phyloP scores from a whole-genome alignment of 495 filamentous ascomycete species.

The Bathelium albidoporum region DNA sequence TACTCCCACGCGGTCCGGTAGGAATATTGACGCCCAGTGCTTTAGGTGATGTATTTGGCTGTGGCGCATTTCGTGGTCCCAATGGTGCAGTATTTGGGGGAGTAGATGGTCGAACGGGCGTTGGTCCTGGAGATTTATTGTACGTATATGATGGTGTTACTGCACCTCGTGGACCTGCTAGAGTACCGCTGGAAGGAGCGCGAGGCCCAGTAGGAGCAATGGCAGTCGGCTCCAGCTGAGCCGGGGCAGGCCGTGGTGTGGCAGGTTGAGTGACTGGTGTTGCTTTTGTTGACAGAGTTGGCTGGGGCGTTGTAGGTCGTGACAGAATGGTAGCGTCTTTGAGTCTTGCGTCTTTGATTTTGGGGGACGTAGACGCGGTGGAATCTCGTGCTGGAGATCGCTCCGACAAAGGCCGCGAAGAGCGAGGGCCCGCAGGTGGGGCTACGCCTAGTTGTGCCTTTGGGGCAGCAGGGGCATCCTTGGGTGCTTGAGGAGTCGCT shows the following conservation, averaged over 20 bases:
- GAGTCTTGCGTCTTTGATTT: not conserved
- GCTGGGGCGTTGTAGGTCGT: not conserved
- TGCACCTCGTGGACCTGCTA: constrained; percentile 4
- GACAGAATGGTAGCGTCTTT: not conserved
- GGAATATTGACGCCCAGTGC: constrained; percentile 22
- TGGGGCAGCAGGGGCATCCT: not conserved
- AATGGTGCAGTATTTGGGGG: constrained; percentile 19
- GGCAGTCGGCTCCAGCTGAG: not conserved
- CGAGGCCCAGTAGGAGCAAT: not conserved
- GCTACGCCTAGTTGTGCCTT: not conserved
- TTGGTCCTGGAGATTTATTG: not conserved
- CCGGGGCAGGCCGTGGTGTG: not conserved
- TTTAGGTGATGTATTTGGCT: constrained; percentile 29
- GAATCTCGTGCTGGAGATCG: not conserved
- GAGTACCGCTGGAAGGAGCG: constrained; percentile 9
- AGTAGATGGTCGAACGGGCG: constrained; percentile 10
- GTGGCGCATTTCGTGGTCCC: constrained; percentile 19
- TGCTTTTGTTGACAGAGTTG: not conserved
- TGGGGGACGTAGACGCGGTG: not conserved
- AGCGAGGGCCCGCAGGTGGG: not conserved
- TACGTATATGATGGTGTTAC: constrained; percentile 3
- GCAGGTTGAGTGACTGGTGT: not conserved
- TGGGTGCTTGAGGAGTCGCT: constrained; percentile 9
- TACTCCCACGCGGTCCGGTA: constrained; percentile 31
- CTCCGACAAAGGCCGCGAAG: not conserved